Evolutionary conservation across 176 grass and related monocot genomes (phyloP), one percentile per base, ranked within the genome.

Genomic region (Tillandsia leiboldiana): DNA sequence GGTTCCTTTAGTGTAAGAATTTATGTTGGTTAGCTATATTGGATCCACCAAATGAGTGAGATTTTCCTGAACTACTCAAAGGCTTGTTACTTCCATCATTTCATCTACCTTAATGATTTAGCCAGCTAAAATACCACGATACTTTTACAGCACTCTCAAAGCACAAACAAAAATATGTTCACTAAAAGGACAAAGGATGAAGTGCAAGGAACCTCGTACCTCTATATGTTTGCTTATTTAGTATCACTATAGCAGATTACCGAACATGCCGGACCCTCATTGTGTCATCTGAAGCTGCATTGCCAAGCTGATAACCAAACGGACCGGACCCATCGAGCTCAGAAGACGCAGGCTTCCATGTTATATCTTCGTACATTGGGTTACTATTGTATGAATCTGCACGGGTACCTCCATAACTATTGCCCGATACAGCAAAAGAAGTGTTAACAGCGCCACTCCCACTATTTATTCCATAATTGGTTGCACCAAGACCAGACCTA

Each of bases 231-330:
- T 72, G 65, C 77, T 83, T 73, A 81, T 85, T 54, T 80, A 85
- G 33, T 42, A 42, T 42, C 33, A 42, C 4, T 42, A 42, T 42
- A 42, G 33, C 33, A 42, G 33, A 42, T 42, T 42, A 42, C 8
- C 33, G 33, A 42, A 85, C 65, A 66, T 78, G 77, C 66, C 54
- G 88, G 83, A 56, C 58, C 67, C 62, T 81, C 74, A 62, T 67
- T 72, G 71, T 83, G 52, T 83, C 75, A 81, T 85, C 85, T 51
- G 74, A 79, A 72, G 81, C 69, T 29, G 71, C 66, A 86, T 85
- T 85, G 75, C 79, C 80, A 83, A 87, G 82, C 47, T 84, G 83
- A 83, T 83, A 77, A 72, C 75, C 81, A 70, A 91, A 87, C 75
- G 84, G 80, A 23, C 56, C 56, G 72, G 88, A 78, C 10, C 79